Evolutionary conservation across 768 basidiomycete genomes (phyloP), one percentile per base, ranked within the genome.

Genomic region (Gelatoporia subvermispora): DNA sequence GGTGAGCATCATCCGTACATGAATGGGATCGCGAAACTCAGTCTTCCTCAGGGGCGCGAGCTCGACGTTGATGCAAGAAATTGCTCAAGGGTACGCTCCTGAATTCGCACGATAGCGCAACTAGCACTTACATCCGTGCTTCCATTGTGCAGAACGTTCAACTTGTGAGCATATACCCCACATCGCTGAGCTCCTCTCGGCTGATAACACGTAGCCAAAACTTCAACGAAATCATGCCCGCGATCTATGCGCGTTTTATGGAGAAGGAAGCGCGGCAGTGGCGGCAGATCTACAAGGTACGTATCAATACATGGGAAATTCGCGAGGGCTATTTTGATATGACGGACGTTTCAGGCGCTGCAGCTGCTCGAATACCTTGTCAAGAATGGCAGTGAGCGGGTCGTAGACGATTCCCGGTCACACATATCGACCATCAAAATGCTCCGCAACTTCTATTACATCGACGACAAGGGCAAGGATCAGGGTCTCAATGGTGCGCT

Each of bases 191-290:
- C 1, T n/a, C n/a, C n/a, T n/a, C n/a, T 23, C 16, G 39, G 36
- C 16, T 49, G 9, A 43, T 34, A 28, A 41, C 34, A 16, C 35
- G 2, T 63, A 96, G 93, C 70, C 92, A 94, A 76, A 82, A 93
- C 54, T 99, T 99, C 70, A 99, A 98, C 68, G 95, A 99, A 72
- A 93, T 98, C 63, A 97, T 99, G 93, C 95, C 96, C 3, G 84
- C 82, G 61, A 96, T 97, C 57, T 98, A 96, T 67, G 77, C 83
- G 8, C 81, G 92, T 22, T 96, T 95, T 66, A 95, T 94, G 84
- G 91, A 98, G 68, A 98, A 98, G 70, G 96, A 99, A 68, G 96
- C 96, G 0, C 75, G 88, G 18, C 91, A 99, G 64, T 99, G 96
- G 96, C 77, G 96, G 31, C 93, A 99, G 67, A 98, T 99, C 49